Conservation (phyloP, 345 rosid genomes). For the Reutealis trisperma region DNA sequence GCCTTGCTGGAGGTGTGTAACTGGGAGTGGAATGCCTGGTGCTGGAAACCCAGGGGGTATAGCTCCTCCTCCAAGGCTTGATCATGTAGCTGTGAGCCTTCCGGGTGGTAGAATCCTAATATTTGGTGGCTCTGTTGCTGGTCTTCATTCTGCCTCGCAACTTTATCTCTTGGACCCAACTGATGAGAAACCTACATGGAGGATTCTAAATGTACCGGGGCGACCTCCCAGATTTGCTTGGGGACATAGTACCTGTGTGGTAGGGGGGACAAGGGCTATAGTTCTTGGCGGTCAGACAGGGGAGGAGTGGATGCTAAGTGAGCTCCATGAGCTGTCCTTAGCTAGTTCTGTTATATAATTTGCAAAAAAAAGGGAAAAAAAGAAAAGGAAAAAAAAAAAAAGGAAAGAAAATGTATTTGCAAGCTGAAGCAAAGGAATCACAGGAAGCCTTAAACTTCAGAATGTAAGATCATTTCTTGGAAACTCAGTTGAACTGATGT, state of each 20-base stretch:
- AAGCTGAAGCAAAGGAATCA: slow-evolving; percentile 11
- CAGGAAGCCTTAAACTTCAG: slow-evolving; percentile 10
- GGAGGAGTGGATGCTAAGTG: slow-evolving; percentile 94
- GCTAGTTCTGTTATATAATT: slow-evolving; percentile 57
- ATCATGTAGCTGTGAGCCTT: slow-evolving; percentile 83
- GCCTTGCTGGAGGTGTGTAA: slow-evolving; percentile 83
- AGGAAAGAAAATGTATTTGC: neutral
- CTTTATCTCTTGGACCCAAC: slow-evolving; percentile 84
- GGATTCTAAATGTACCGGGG: slow-evolving; percentile 80
- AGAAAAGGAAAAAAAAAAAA: too few species aligned
- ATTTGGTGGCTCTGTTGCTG: slow-evolving; percentile 87
- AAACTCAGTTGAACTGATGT: slow-evolving; percentile 15
- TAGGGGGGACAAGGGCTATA: slow-evolving; percentile 84
- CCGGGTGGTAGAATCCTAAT: slow-evolving; percentile 80
- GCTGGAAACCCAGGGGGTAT: slow-evolving; percentile 85
- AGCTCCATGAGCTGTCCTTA: slow-evolving; percentile 76
- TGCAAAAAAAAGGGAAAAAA: neutral
- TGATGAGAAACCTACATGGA: slow-evolving; percentile 88
- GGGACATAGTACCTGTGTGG: slow-evolving; percentile 95
- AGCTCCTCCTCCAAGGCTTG: slow-evolving; percentile 89
- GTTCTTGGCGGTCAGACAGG: slow-evolving; percentile 92
- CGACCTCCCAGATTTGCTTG: slow-evolving; percentile 84
- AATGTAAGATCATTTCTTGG: slow-evolving; percentile 19
- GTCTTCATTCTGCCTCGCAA: slow-evolving; percentile 92
- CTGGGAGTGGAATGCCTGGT: slow-evolving; percentile 83